These are phyloP conservation scores for Rubus idaeus DNA, from an alignment of 306 rosid species.

Conservation along the genomic window DNA sequence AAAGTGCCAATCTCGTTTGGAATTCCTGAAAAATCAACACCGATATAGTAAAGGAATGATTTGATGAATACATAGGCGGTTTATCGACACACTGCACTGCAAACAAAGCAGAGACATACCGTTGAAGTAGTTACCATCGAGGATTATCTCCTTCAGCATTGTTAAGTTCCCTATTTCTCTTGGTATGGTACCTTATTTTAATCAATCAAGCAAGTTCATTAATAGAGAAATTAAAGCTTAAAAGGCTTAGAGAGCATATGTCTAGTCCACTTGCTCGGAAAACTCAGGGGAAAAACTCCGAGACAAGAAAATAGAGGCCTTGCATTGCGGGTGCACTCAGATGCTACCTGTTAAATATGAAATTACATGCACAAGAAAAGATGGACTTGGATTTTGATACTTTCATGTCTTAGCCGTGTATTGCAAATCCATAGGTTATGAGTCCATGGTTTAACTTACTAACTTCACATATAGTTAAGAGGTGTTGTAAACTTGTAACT, in stretches of 20 bases:
- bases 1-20: conserved; percentile 6
- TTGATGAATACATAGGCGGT: background rate
- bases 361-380: background rate
- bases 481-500: background rate
- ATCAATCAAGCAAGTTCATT: background rate
- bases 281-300: background rate
- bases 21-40: conserved; percentile 11
- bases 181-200: conserved; percentile 34
- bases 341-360: background rate
- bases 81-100: background rate
- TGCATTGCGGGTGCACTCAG: background rate
- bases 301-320: background rate
- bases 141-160: conserved; percentile 11
- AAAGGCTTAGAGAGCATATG: background rate
- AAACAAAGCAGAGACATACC: background rate
- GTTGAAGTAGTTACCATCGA: background rate
- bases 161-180: conserved; percentile 23
- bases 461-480: background rate
- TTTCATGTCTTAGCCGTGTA: background rate
- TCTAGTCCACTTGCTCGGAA: background rate
- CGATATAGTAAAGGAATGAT: background rate
- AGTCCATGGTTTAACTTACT: background rate
- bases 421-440: background rate
- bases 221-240: background rate
- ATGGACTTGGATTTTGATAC: background rate